Evolutionary conservation across 805 yeast genomes (phyloP).

Genomic region (Pichia eremophila): DNA sequence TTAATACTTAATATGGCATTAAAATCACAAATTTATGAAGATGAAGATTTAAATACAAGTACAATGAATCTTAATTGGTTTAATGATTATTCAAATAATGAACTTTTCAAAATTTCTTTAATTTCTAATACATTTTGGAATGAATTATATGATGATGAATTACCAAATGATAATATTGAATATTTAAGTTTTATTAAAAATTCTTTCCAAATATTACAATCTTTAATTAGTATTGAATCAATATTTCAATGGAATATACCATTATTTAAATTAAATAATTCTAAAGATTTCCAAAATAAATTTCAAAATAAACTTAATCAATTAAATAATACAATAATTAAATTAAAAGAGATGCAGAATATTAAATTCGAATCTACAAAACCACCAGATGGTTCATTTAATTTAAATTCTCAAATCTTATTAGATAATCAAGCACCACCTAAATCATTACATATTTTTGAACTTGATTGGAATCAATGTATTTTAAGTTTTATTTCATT

Average conservation of each 20-base stretch:
- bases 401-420: slow-evolving; percentile 38
- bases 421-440: slow-evolving; percentile 42
- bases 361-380: background rate
- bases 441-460: slow-evolving; percentile 22
- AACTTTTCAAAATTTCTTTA: background rate
- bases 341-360: background rate
- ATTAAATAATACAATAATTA: background rate
- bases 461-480: slow-evolving; percentile 12
- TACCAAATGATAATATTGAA: background rate
- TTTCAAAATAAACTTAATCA: background rate
- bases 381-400: slow-evolving; percentile 29
- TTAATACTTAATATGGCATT: slow-evolving; percentile 37
- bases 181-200: slow-evolving; percentile 2
- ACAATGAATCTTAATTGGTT: slow-evolving; percentile 44
- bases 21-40: slow-evolving; percentile 58
- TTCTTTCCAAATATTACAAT: slow-evolving; percentile 3
- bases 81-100: slow-evolving; percentile 10
- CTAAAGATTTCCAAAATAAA: background rate
- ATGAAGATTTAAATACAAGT: slow-evolving; percentile 64
- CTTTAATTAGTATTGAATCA: slow-evolving; percentile 1
- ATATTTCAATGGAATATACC: slow-evolving; percentile 4
- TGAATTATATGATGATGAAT: background rate
- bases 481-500: slow-evolving; percentile 17
- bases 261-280: background rate
- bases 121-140: slow-evolving; percentile 2